phyloP scores from a whole-genome alignment of 495 filamentous ascomycete species.

The Penicillium pancosmium region DNA sequence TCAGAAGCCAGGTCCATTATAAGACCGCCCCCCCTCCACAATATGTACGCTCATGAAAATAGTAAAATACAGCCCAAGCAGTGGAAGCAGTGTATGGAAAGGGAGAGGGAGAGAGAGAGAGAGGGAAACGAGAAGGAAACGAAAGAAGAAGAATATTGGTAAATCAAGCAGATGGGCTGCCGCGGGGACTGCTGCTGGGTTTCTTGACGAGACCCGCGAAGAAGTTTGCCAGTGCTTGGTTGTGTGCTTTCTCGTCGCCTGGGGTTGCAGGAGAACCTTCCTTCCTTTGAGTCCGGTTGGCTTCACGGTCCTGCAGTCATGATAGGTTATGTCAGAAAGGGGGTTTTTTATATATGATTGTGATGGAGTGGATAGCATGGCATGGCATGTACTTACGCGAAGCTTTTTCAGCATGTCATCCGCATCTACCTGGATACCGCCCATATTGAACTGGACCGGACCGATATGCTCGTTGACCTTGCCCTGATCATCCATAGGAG shows the following conservation, averaged over 20 bases:
- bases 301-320: slow-evolving; percentile 55
- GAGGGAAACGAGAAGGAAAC: not conserved
- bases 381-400: slow-evolving; percentile 58
- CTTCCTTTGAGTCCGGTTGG: slow-evolving; percentile 53
- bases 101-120: slow-evolving; percentile 8
- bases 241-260: slow-evolving; percentile 62
- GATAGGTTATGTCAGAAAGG: slow-evolving; percentile 5
- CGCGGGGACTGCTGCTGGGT: slow-evolving; percentile 45
- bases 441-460: slow-evolving; percentile 95
- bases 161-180: slow-evolving; percentile 42
- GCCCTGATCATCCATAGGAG: slow-evolving; percentile 52
- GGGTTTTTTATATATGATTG: too few relatives aligned
- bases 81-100: slow-evolving; percentile 3
- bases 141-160: not conserved
- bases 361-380: too few relatives aligned
- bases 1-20: slow-evolving; percentile 34
- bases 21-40: slow-evolving; percentile 38
- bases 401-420: slow-evolving; percentile 92
- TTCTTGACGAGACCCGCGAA: slow-evolving; percentile 69
- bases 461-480: slow-evolving; percentile 88
- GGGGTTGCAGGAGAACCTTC: slow-evolving; percentile 35
- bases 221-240: slow-evolving; percentile 68
- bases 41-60: slow-evolving; percentile 32
- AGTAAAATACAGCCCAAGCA: slow-evolving; percentile 36
- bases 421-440: slow-evolving; percentile 94